phyloP scores from a whole-genome alignment of 176 grass and related monocot genomes.

The Ampelocalamus luodianensis region DNA sequence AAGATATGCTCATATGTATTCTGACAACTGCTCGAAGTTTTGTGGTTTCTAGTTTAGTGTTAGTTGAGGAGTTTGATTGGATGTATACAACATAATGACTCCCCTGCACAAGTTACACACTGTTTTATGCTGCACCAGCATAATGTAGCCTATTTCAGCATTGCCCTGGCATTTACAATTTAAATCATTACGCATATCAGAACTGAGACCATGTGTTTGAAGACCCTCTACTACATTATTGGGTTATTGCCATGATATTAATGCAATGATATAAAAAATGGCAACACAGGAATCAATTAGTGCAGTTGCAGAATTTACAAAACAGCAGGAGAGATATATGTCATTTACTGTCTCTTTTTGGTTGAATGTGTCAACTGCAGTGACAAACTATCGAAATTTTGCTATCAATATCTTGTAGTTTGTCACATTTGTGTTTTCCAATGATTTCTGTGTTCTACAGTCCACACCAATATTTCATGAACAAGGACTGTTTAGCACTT shows the following conservation, averaged over 20 bases:
- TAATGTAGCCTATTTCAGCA: constrained; percentile 7
- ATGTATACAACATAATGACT: constrained; percentile 25
- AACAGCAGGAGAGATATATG: not conserved
- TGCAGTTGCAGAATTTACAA: constrained; percentile 1
- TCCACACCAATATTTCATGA: not conserved
- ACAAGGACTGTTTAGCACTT: not conserved
- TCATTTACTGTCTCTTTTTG: not conserved
- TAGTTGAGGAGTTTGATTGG: constrained; percentile 1
- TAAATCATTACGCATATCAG: not conserved
- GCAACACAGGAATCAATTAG: not conserved
- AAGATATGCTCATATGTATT: not conserved
- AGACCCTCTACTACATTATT: not conserved
- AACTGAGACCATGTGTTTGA: not conserved
- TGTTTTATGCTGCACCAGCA: not conserved
- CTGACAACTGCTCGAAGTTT: not conserved
- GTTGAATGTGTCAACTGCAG: not conserved
- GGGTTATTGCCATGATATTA: not conserved
- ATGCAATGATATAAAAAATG: not conserved
- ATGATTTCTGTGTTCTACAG: constrained; percentile 9
- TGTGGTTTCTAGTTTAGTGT: not conserved
- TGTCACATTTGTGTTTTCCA: not conserved
- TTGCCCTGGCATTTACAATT: not conserved
- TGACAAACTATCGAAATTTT: not conserved
- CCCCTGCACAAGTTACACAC: not conserved
- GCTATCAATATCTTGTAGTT: not conserved